These are phyloP conservation scores for Cucurbita pepo DNA, from an alignment of 306 rosid species.

Conservation along the genomic window DNA sequence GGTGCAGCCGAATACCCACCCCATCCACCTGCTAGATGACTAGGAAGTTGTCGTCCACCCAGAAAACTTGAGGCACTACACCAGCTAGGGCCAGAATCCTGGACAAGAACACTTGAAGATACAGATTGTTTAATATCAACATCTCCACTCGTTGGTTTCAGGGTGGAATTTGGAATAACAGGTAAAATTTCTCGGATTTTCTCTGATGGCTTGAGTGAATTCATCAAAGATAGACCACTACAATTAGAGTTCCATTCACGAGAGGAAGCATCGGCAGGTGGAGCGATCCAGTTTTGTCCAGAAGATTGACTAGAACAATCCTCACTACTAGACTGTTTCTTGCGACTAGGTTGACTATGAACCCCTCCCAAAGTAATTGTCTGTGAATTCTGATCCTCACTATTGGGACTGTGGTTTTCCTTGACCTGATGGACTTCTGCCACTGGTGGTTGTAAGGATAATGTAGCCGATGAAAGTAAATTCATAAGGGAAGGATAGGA, in stretches of 20 bases:
- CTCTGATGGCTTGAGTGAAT: slow-evolving; percentile 22
- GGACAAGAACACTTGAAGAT: slow-evolving; percentile 26
- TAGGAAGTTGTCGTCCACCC: slow-evolving; percentile 18
- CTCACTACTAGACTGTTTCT: slow-evolving; percentile 52
- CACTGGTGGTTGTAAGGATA: slow-evolving; percentile 21
- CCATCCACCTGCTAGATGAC: slow-evolving; percentile 25
- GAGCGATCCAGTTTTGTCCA: slow-evolving; percentile 47
- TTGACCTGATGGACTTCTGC: slow-evolving; percentile 21
- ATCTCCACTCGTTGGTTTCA: not conserved
- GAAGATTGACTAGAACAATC: slow-evolving; percentile 66
- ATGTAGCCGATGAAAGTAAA: slow-evolving; percentile 23
- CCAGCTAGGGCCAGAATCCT: slow-evolving; percentile 42
- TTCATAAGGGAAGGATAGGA: slow-evolving; percentile 20
- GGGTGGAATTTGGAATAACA: slow-evolving; percentile 14
- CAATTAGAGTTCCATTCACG: slow-evolving; percentile 31
- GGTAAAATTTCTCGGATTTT: slow-evolving; percentile 10
- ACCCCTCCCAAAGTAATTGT: slow-evolving; percentile 29
- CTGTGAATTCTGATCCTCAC: slow-evolving; percentile 30
- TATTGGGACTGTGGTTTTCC: slow-evolving; percentile 10
- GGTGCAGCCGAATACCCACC: slow-evolving; percentile 25
- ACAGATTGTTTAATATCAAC: slow-evolving; percentile 20
- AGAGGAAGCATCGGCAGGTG: slow-evolving; percentile 18
- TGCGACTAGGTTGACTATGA: slow-evolving; percentile 26
- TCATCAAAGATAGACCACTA: slow-evolving; percentile 19
- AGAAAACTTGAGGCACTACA: slow-evolving; percentile 42